Conservation (phyloP, 306 rosid genomes). For the Argentina anserina region DNA sequence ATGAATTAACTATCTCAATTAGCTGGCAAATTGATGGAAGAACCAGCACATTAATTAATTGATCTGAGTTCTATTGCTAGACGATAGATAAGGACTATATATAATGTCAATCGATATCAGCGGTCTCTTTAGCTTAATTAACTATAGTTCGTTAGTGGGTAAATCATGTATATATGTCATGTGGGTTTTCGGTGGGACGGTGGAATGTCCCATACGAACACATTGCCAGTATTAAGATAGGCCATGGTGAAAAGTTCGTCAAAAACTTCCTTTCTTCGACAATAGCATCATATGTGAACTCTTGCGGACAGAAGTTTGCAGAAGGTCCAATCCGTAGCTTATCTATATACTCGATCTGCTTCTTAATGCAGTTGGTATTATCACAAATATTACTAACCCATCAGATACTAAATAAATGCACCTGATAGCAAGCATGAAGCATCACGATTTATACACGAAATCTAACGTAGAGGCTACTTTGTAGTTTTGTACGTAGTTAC, state of each 20-base stretch:
- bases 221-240: neutral
- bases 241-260: neutral
- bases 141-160: neutral
- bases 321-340: neutral
- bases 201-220: neutral
- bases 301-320: neutral
- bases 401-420: neutral
- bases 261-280: neutral
- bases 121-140: neutral
- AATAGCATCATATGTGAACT: neutral
- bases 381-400: neutral
- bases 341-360: too few relatives aligned
- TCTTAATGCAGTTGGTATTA: neutral
- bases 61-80: neutral
- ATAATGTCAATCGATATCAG: neutral
- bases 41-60: neutral
- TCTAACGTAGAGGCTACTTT: too few relatives aligned
- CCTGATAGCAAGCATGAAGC: neutral
- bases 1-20: neutral
- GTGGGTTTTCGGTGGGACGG: neutral
- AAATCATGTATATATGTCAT: neutral
- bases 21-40: conserved; percentile 3
- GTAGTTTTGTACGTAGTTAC: neutral
- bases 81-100: neutral
- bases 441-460: neutral